Base-by-base conservation (phyloP, 306 rosid genomes). In the Medicago ruthenica region DNA sequence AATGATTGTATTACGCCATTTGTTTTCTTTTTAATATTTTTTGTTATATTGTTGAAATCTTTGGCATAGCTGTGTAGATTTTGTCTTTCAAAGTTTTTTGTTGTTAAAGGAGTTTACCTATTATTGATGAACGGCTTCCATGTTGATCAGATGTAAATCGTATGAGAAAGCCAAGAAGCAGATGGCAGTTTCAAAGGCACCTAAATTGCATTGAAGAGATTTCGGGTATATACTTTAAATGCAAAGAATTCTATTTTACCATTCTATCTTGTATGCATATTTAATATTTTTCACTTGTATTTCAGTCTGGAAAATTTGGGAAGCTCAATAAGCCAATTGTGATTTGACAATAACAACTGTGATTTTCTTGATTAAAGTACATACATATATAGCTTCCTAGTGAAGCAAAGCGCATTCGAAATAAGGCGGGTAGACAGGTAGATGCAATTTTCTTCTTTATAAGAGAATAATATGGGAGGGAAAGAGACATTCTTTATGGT, bases 111-210 rank as follows among this genome's bases (percentile, higher is more conserved):
- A n/a, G n/a, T n/a, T n/a, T n/a, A n/a, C n/a, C n/a, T n/a, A n/a
- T n/a, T n/a, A n/a, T n/a, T n/a, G n/a, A n/a, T n/a, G n/a, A n/a
- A n/a, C 61, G 22, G 50, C n/a, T 60, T 50, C 71, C 34, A 1
- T 79, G 58, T 74, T 73, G 44, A 79, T 76, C 86, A 93, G 98
- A 68, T 93, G 98, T 88, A 89, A 93, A 83, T 85, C 96, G 81
- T 91, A 89, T 59, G 92, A 88, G 90, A 93, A 87, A 82, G 98
- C 98, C 62, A 93, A 93, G 83, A 93, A 93, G 93, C 89, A 91
- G 76, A 74, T 93, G 86, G 88, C 94, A 71, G 83, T 93, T 78
- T 82, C 85, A 61, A 97, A 93, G 83, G 98, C 97, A 70, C 96
- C 97, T 45, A 93, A 93, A 81, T 93, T 80, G 97, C 92, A 69